These are phyloP conservation scores for Russula sp. DNA, from an alignment of 768 basidiomycete species.

Conservation along the genomic window DNA sequence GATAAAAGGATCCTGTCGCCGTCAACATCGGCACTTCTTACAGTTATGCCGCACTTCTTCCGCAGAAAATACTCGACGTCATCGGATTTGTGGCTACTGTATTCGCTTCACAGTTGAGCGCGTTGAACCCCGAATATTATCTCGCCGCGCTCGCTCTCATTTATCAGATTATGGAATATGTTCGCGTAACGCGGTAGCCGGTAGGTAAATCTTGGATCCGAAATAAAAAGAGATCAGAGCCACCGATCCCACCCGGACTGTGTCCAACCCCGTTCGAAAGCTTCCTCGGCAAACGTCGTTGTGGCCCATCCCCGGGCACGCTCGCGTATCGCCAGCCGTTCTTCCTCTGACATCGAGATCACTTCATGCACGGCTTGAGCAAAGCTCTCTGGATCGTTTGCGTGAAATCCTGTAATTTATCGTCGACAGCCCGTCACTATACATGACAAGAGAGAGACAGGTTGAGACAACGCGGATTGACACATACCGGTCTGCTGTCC, in stretches of 20 bases:
- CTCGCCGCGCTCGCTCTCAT: constrained; percentile 2
- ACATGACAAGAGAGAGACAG: not conserved
- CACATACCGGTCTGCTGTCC: constrained; percentile 62
- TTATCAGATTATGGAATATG: not conserved
- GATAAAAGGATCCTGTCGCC: not conserved
- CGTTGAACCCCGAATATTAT: not conserved
- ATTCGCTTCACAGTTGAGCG: not conserved
- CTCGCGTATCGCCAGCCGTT: constrained; percentile 59
- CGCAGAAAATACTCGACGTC: not conserved
- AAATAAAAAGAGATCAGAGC: constrained; percentile 22
- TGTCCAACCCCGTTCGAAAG: constrained; percentile 78
- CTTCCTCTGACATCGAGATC: constrained; percentile 52
- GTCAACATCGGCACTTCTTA: not conserved
- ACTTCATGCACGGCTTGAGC: constrained; percentile 63
- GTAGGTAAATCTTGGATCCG: not conserved
- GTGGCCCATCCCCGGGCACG: constrained; percentile 71
- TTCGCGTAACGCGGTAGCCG: constrained; percentile 8
- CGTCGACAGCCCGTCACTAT: not conserved
- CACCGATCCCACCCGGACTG: constrained; percentile 54
- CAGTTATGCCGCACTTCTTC: not conserved
- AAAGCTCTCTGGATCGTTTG: constrained; percentile 59
- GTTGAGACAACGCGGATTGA: not conserved
- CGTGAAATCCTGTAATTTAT: constrained; percentile 66
- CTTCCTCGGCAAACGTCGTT: constrained; percentile 68
- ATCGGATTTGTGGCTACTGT: not conserved